Conservation (phyloP, 1,139 yeast species). For the Pichia sp. region DNA sequence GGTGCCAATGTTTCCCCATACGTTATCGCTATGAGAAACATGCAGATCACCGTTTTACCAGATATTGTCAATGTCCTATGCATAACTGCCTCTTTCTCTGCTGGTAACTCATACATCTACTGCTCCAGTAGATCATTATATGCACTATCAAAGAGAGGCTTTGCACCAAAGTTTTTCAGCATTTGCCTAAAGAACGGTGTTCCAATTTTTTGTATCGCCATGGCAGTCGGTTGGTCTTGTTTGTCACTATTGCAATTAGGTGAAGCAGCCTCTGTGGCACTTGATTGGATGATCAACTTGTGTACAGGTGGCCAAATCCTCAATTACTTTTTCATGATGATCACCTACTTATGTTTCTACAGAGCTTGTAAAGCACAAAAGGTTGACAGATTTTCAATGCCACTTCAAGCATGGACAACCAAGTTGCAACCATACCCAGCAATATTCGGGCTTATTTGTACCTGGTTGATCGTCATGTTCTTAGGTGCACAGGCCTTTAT, state of each 20-base stretch:
- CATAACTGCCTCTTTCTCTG: conserved; percentile 36
- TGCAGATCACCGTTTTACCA: conserved; percentile 30
- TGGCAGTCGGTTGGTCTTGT: conserved; percentile 35
- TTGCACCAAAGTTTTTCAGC: conserved; percentile 35
- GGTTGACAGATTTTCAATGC: conserved; percentile 35
- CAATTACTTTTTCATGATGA: conserved; percentile 44
- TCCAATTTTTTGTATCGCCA: conserved; percentile 30
- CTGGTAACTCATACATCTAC: conserved; percentile 39
- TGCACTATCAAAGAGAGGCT: conserved; percentile 36
- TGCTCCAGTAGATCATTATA: conserved; percentile 37
- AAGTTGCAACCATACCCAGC: conserved; percentile 42
- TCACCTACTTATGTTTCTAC: conserved; percentile 43
- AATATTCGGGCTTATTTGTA: conserved; percentile 32
- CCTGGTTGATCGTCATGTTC: conserved; percentile 36
- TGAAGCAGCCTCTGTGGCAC: conserved; percentile 38
- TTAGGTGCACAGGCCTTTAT: conserved; percentile 41
- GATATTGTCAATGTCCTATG: conserved; percentile 34
- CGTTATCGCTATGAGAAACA: conserved; percentile 27
- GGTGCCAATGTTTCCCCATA: conserved; percentile 30
- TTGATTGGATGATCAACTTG: conserved; percentile 46
- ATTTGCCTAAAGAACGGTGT: conserved; percentile 35
- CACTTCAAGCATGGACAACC: conserved; percentile 39
- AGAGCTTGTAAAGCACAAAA: conserved; percentile 42
- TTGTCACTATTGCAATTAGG: conserved; percentile 41
- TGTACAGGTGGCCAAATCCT: conserved; percentile 49